These are phyloP conservation scores for Prunus persica DNA, from an alignment of 306 rosid species.

Conservation along the genomic window DNA sequence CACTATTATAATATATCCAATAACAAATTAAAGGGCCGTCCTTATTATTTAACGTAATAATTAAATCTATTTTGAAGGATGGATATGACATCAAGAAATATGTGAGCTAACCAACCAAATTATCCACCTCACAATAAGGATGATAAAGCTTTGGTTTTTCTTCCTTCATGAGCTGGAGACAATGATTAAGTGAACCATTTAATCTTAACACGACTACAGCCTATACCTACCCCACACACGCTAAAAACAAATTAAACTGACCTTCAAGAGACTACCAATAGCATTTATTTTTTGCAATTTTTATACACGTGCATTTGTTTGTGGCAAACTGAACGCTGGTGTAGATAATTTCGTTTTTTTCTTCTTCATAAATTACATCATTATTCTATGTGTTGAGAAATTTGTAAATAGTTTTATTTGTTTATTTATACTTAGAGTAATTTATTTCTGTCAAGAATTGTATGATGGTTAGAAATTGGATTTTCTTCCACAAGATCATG, in stretches of 20 bases:
- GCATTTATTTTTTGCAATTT: not conserved
- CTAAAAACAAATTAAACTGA: not conserved
- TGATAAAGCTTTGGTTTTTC: not conserved
- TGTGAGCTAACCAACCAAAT: conserved; percentile 5
- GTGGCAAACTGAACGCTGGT: too few species aligned
- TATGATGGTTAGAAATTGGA: too few species aligned
- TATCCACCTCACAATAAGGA: not conserved
- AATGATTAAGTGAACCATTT: conserved; percentile 2
- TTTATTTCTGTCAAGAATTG: too few species aligned
- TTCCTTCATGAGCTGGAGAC: conserved; percentile 3
- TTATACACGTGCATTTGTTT: not conserved
- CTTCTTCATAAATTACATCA: too few species aligned
- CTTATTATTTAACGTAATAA: too few species aligned
- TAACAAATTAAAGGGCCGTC: too few species aligned
- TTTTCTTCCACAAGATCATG: too few species aligned
- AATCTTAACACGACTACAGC: not conserved
- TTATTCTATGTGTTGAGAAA: too few species aligned
- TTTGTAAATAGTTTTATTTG: too few species aligned
- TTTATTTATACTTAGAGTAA: too few species aligned
- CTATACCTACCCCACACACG: not conserved
- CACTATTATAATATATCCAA: too few species aligned
- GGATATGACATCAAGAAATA: not conserved
- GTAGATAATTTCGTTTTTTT: too few species aligned
- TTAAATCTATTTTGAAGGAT: not conserved
- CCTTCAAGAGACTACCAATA: not conserved